Conservation (phyloP, 495 filamentous ascomycete species). For the Viridothelium virens region DNA sequence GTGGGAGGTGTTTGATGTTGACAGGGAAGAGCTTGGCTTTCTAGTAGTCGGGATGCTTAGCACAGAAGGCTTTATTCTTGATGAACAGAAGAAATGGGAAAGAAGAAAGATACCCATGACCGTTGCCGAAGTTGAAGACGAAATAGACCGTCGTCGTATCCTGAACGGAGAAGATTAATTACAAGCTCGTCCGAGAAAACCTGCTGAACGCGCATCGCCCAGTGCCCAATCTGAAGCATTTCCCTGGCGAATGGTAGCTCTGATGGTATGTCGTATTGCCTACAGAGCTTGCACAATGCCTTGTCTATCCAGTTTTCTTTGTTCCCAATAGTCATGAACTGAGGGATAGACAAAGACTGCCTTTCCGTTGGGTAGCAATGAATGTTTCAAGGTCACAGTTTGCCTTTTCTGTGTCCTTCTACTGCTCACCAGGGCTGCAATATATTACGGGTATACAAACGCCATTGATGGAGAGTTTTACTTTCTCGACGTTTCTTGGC, state of each 20-base stretch:
- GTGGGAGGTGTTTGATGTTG: constrained; percentile 99
- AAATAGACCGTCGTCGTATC: constrained; percentile 46
- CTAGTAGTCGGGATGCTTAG: constrained; percentile 81
- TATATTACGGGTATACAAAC: too few species aligned
- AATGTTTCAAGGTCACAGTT: too few species aligned
- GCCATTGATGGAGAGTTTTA: too few species aligned
- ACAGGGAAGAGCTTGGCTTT: constrained; percentile 90
- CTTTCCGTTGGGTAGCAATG: too few species aligned
- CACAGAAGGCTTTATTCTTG: constrained; percentile 59
- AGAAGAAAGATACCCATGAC: constrained; percentile 37
- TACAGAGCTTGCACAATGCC: too few species aligned
- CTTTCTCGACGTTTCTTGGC: too few species aligned
- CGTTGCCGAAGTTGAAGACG: constrained; percentile 50
- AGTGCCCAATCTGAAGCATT: neutral
- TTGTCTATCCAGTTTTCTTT: too few species aligned
- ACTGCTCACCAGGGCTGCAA: too few species aligned
- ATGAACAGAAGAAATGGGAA: constrained; percentile 46
- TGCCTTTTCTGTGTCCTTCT: too few species aligned
- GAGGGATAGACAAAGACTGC: too few species aligned
- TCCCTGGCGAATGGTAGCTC: neutral
- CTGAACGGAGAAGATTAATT: constrained; percentile 16
- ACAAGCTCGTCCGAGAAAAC: neutral
- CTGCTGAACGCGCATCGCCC: too few species aligned
- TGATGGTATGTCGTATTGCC: neutral
- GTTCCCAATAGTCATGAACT: too few species aligned